Base-by-base conservation (phyloP, 1,139 yeast genomes). In the Hanseniaspora uvarum region DNA sequence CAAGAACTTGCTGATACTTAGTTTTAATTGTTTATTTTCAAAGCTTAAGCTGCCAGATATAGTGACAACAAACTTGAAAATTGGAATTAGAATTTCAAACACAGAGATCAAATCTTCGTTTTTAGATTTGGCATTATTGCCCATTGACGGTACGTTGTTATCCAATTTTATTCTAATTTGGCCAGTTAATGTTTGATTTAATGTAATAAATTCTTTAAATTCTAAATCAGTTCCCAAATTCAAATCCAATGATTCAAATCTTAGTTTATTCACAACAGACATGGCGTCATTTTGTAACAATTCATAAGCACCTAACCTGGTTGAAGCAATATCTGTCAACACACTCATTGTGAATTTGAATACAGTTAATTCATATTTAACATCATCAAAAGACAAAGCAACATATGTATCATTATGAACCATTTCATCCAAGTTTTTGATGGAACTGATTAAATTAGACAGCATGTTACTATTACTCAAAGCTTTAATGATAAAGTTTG, bases 41-140 rank as follows among this genome's bases (percentile, higher is more conserved):
- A 92, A 82, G 0, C 96, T 95, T 75, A 86, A 78, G 2, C 95
- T 78, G 24, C 87, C 70, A 10, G 84, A 70, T 6, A 86, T 72
- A 0, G 94, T 81, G 12, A 81, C 68, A 1, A 86, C 72, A 53
- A 87, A 70, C 61, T 86, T 95, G 68, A 87, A 84, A 3, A 83
- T 72, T 0, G 95, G 94, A n/a, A 82, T 75, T 46, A 86, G 72
- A 19, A 86, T 70, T 58, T 86, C 95, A 63, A 80, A 81, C 55
- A 78, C 72, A 0, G 87, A 80, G 5, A 84, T 60, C 2, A 67
- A 67, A 43, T 60, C 58, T 1, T 57, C 53, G 45, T 63, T 57
- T 52, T 66, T 62, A 31, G 63, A 62, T 46, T 60, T 53, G 47
- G 61, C 51, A 12, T 30, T 19, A 21, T 12, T 10, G 21, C n/a